Evolutionary conservation across 2,329 filamentous ascomycete species (phyloP), one percentile per base, ranked within the genome.

Genomic region (Drechslerella stenobrocha): DNA sequence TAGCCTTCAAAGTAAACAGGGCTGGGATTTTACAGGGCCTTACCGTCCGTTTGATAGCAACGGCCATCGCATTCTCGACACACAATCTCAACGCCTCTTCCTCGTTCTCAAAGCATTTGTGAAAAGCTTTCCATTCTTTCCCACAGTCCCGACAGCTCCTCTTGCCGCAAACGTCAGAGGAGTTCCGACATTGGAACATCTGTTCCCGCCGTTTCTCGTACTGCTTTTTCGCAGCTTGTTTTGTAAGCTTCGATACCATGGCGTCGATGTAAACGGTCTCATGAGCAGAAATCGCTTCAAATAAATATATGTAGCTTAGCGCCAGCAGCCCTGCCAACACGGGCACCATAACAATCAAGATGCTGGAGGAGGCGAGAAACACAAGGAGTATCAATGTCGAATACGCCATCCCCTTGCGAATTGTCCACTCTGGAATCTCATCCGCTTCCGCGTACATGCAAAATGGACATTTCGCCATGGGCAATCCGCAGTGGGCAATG

Each of bases 401-500:
- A 82, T 75, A 86, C 83, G 22, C 78, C 77, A 22, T 82, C 76
- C 59, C 83, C 80, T 52, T 77, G 76, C 45, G 77, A 77, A 8
- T 84, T 4, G 13, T 37, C 61, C 61, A 85, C 20, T 86, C 79
- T 74, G 88, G 89, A 15, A 87, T 78, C 58, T 89, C 86, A 76
- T 96, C 90, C 23, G 90, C 81, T 78, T 97, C 93, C 28, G 90
- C 90, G 74, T 97, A 98, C 71, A 81, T 82, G 79, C 92, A 98
- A 75, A 95, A 96, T 0, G 91, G 90, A 73, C 93, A 97, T 35
- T 86, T 85, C 47, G 93, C 81, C 1, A 97, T 82, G 2, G 88
- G 86, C 4, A 96, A 77, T 20, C 84, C 82, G 22, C 87, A 88
- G 58, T 87, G 85, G 23, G 88, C 77, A 1, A 98, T 81, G 18